Evolutionary conservation across 345 rosid genomes (phyloP).

Genomic region (Camelina sativa): DNA sequence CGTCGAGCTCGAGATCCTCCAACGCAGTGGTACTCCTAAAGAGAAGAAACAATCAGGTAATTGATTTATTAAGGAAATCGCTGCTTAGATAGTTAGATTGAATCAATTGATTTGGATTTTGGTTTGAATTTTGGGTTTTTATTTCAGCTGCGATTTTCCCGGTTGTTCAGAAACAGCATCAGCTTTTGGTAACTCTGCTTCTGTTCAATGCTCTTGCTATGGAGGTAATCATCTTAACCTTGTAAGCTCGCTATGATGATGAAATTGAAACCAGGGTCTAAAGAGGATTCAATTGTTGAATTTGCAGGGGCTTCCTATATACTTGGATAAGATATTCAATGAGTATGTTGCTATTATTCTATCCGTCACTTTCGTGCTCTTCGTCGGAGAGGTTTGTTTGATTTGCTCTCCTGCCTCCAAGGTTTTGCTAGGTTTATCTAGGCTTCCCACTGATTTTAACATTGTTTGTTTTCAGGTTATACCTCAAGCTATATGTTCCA

Average conservation of each 20-base stretch:
- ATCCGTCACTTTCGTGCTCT: constrained; percentile 88
- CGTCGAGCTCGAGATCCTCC: constrained; percentile 93
- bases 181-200: constrained; percentile 89
- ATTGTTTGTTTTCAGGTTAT: constrained; percentile 59
- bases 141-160: constrained; percentile 75
- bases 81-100: too few relatives aligned
- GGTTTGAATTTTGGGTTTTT: not conserved
- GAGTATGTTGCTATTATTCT: constrained; percentile 88
- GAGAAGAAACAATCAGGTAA: constrained; percentile 96
- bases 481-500: constrained; percentile 90
- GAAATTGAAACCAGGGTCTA: not conserved
- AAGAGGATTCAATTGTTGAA: not conserved
- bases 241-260: not conserved
- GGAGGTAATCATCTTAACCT: constrained; percentile 65
- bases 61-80: too few relatives aligned
- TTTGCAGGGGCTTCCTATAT: constrained; percentile 92
- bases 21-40: constrained; percentile 71
- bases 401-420: not conserved
- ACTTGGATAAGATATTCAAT: constrained; percentile 87
- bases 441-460: not conserved
- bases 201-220: constrained; percentile 86
- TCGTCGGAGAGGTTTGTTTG: constrained; percentile 79
- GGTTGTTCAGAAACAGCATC: constrained; percentile 94
- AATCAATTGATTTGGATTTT: not conserved
- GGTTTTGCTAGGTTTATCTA: constrained; percentile 2